Percentiles rank a stretch among this genome's conserved stretches.
Evolutionary conservation across 805 yeast genomes (phyloP).

Genomic region (Saturnispora mendoncae): DNA sequence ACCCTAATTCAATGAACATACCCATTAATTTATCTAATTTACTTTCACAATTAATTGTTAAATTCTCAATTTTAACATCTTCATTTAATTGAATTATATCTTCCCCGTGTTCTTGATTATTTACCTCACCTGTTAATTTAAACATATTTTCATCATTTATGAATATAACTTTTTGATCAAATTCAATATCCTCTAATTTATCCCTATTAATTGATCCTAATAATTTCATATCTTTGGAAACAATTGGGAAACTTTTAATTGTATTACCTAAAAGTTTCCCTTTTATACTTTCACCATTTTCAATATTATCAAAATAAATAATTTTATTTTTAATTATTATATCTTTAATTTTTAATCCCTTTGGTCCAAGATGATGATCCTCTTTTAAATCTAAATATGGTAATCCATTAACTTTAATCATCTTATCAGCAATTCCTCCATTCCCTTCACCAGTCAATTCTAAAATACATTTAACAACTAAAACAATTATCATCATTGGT

Average conservation of each 20-base stretch:
- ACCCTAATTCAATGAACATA: constrained; percentile 72
- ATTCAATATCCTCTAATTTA: constrained; percentile 17
- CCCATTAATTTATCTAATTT: constrained; percentile 56
- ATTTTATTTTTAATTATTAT: constrained; percentile 13
- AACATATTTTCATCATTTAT: constrained; percentile 11
- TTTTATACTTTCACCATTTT: background rate
- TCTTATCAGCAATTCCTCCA: constrained; percentile 93
- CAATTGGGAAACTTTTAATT: constrained; percentile 46
- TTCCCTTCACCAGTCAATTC: constrained; percentile 60
- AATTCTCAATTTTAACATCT: constrained; percentile 47
- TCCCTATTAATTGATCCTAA: constrained; percentile 38
- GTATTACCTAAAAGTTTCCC: background rate
- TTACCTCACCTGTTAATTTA: constrained; percentile 2
- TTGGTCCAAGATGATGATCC: constrained; percentile 46
- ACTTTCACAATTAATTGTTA: constrained; percentile 45
- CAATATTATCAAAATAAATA: no score
- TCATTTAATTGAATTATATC: constrained; percentile 21
- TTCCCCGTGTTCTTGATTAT: constrained; percentile 5
- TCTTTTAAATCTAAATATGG: constrained; percentile 74
- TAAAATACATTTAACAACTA: constrained; percentile 72
- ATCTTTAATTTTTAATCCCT: background rate
- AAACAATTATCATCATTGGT: constrained; percentile 95
- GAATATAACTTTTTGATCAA: constrained; percentile 12
- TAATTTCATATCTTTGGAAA: constrained; percentile 26
- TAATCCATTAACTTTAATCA: constrained; percentile 79